Evolutionary conservation across 1,284 basidiomycete genomes (phyloP), one percentile per base, ranked within the genome.

Genomic region (Ceratobasidium sp.): DNA sequence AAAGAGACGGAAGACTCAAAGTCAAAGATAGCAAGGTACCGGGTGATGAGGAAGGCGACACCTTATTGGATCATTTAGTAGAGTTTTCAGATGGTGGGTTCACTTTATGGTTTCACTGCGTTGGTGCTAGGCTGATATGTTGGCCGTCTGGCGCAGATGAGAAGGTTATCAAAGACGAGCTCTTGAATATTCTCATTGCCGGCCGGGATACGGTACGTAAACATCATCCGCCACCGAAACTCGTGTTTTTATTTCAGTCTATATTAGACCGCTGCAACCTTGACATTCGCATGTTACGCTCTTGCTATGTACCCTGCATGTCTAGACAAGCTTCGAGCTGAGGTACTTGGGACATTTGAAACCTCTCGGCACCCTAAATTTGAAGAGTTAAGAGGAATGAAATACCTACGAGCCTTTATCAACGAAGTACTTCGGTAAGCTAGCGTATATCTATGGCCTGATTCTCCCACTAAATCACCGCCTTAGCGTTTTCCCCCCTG

Each of bases 151-250:
- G 26, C 40, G 13, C 44, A 80, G 80, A 81, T 60, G 67, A 76
- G 28, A 81, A 78, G 20, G 51, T 91, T 55, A 92, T 94, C 79
- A 89, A 91, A 42, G 91, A 93, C 82, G 92, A 94, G 81, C 84
- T 93, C 7, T 85, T 94, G n/a, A 94, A 90, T 82, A 90, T 94
- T 83, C 85, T 94, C 9, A 85, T 94, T 44, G 93, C 93, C 18
- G 89, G 91, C 23, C 85, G 93, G 76, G 93, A 94, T 82, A 93
- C 93, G n/a, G 92, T 92, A 71, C 58, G 89, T 85, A 13, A 49
- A 44, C 61, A 7, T 23, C 20, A 76, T 58, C 71, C 26, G n/a
- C 10, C 18, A 18, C 13, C 53, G 10, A 39, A 18, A 58, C 12
- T 49, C 42, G 4, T 66, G 33, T 78, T 71, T 70, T 51, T 69